phyloP scores from a whole-genome alignment of 805 yeast genomes.

The Yarrowia bubula region DNA sequence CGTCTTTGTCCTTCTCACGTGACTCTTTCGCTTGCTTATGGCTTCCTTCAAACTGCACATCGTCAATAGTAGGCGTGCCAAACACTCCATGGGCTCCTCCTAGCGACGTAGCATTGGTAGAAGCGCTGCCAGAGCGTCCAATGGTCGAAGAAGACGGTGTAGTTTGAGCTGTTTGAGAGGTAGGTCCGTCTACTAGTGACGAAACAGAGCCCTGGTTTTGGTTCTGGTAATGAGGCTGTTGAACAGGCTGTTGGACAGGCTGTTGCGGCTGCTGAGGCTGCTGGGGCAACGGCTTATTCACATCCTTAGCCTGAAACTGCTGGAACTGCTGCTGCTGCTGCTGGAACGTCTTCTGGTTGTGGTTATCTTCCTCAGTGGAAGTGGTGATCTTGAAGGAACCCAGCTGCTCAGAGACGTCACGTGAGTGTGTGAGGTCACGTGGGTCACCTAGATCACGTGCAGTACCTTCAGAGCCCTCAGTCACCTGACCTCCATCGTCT shows the following conservation, averaged over 20 bases:
- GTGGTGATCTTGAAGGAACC: conserved; percentile 7
- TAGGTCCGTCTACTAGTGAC: no score
- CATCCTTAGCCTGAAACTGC: not conserved
- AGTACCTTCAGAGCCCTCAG: not conserved
- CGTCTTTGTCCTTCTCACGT: no score
- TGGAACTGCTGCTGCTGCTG: not conserved
- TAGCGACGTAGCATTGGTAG: not conserved
- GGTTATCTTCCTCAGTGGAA: not conserved
- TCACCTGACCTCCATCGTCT: not conserved
- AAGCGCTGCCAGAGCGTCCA: not conserved
- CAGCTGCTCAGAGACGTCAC: not conserved
- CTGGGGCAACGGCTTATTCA: no score
- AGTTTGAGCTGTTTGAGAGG: no score
- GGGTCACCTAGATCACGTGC: not conserved
- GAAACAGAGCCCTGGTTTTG: no score
- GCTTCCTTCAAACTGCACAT: not conserved
- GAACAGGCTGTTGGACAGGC: no score
- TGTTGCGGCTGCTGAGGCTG: no score
- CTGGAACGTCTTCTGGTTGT: not conserved
- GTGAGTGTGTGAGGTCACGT: not conserved
- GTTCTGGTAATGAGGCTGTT: no score
- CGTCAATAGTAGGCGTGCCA: conserved; percentile 7
- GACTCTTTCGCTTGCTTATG: no score
- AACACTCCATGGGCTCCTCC: not conserved
- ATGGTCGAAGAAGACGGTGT: not conserved